Base-by-base conservation (phyloP, 345 rosid genomes). In the Erysimum cheiranthoides region DNA sequence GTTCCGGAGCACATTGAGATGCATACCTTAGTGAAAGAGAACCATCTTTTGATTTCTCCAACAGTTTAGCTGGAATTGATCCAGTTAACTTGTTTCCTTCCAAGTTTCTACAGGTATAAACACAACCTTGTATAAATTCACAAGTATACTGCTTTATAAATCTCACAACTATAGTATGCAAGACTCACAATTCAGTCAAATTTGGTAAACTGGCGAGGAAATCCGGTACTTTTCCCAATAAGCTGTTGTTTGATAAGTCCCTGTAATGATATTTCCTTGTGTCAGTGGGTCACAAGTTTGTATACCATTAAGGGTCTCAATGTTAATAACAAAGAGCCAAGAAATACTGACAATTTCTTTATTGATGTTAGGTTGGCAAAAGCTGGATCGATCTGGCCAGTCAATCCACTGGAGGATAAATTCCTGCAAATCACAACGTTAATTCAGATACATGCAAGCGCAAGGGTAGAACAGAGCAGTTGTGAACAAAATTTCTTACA, bases 231-330 rank as follows among this genome's bases (percentile, higher is more conserved):
- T 49, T 35, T 65, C 85, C 86, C 0, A 54, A 65, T 12, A 83
- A 74, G 35, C 39, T 56, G 64, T 85, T 83, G 76, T 81, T 70
- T 14, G 86, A 83, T 50, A 85, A 81, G 70, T 85, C 88, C 78
- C 86, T 81, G 66, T 42, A 85, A 35, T 5, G 71, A 61, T 32
- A 56, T 38, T 42, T 83, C 68, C 35, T 25, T 38, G 50, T 52
- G 72, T 52, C 4, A 42, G 21, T 25, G 7, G 3, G 18, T 6
- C 50, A 36, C 49, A 52, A 35, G 18, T 49, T 32, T 27, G 10
- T 30, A 56, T 56, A 13, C 61, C 2, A 54, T 5, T 30, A 5
- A 50, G 31, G 10, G 8, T 38, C 14, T 52, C 25, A 52, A 27
- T 38, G 38, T 28, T 40, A n/a, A 68, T 38, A 9, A 36, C 10